phyloP scores from a whole-genome alignment of 1,284 basidiomycete species.

The Naganishia sp. region DNA sequence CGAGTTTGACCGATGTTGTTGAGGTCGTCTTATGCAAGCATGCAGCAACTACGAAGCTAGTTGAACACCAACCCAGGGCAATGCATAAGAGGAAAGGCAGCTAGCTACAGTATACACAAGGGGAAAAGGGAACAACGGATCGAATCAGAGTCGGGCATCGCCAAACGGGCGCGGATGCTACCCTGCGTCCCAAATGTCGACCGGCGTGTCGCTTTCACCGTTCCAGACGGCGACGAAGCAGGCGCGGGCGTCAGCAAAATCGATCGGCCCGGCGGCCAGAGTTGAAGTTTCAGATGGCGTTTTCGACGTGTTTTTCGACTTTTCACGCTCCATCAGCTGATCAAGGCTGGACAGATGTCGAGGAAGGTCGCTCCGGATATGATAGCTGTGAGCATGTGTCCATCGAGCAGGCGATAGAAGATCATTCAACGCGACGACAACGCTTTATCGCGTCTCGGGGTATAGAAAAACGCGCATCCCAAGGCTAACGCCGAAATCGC shows the following conservation, averaged over 20 bases:
- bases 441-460: no score
- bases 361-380: no score
- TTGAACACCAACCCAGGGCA: background rate
- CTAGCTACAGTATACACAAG: background rate
- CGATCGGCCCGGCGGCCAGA: constrained; percentile 9
- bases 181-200: constrained; percentile 8
- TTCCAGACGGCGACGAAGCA: constrained; percentile 7
- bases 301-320: constrained; percentile 9
- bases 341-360: no score
- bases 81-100: background rate
- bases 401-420: no score
- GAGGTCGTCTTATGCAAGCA: background rate
- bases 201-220: constrained; percentile 1
- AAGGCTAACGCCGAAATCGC: no score
- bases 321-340: constrained; percentile 3
- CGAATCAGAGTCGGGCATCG: background rate
- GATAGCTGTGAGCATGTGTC: no score
- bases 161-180: constrained; percentile 18
- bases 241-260: constrained; percentile 11
- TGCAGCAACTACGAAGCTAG: constrained; percentile 1
- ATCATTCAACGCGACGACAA: no score
- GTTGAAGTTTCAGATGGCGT: background rate
- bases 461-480: no score
- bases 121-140: background rate
- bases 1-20: background rate